These are phyloP conservation scores for Kuraishia ogatae DNA, from an alignment of 805 yeast genomes.

Conservation along the genomic window DNA sequence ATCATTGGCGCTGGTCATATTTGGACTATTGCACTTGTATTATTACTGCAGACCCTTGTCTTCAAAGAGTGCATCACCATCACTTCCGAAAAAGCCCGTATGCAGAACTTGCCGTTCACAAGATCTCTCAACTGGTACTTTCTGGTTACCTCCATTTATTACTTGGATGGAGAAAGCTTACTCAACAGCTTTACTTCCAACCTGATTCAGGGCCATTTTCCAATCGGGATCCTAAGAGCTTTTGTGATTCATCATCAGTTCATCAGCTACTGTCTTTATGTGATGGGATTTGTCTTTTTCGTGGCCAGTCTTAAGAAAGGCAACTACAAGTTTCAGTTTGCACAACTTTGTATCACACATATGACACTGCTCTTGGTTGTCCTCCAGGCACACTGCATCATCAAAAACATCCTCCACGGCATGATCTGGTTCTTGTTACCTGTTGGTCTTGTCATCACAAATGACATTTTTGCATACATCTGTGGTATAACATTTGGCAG, in stretches of 20 bases:
- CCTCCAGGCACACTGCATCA: slow-evolving; percentile 89
- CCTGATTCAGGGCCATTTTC: slow-evolving; percentile 8
- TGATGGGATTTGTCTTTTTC: slow-evolving; percentile 82
- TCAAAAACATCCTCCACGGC: slow-evolving; percentile 82
- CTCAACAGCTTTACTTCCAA: slow-evolving; percentile 48
- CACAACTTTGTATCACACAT: slow-evolving; percentile 88
- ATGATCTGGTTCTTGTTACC: slow-evolving; percentile 93
- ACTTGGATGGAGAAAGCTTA: slow-evolving; percentile 78
- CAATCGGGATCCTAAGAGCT: slow-evolving; percentile 15
- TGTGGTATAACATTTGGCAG: slow-evolving; percentile 96
- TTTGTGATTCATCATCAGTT: slow-evolving; percentile 64
- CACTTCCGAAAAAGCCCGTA: slow-evolving; percentile 71
- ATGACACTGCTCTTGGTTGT: slow-evolving; percentile 88
- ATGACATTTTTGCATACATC: slow-evolving; percentile 92
- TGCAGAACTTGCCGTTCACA: slow-evolving; percentile 76
- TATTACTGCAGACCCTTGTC: slow-evolving; percentile 69
- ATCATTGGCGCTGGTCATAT: slow-evolving; percentile 79
- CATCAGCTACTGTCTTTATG: slow-evolving; percentile 74
- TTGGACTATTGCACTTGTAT: slow-evolving; percentile 65
- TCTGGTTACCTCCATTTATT: slow-evolving; percentile 77
- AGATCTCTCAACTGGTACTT: slow-evolving; percentile 90
- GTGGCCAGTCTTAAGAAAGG: slow-evolving; percentile 87
- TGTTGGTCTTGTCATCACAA: slow-evolving; percentile 82
- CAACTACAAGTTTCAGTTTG: slow-evolving; percentile 84
- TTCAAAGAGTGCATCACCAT: slow-evolving; percentile 85